A percentile compares a stretch with the other conserved stretches of the same genome.
Evolutionary conservation across 257 asterid species (phyloP).

Genomic region (Marsdenia floribunda): DNA sequence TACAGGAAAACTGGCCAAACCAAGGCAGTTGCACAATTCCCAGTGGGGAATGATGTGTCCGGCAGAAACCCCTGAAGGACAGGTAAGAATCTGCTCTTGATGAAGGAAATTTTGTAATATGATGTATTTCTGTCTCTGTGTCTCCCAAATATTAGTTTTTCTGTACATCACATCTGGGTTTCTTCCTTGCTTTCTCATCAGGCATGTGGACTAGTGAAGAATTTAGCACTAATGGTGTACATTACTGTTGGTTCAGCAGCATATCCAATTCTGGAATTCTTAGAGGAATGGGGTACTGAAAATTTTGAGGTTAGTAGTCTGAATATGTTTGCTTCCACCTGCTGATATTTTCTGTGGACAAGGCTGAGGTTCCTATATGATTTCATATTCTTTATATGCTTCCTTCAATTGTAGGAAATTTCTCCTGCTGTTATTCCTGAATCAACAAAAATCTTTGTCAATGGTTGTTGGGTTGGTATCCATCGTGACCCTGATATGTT

Average conservation of each 20-base stretch:
- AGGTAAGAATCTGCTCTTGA: constrained; percentile 45
- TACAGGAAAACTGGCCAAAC: constrained; percentile 92
- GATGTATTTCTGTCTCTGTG: constrained; percentile 1
- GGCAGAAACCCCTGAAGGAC: constrained; percentile 99
- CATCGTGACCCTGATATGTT: constrained; percentile 98
- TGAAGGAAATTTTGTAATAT: constrained; percentile 10
- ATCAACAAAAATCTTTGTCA: constrained; percentile 91
- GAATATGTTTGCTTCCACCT: background rate
- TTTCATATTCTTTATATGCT: constrained; percentile 4
- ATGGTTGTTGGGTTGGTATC: constrained; percentile 97
- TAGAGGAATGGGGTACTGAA: constrained; percentile 99
- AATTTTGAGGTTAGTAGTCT: constrained; percentile 68
- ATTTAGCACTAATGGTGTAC: constrained; percentile 96
- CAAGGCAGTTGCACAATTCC: constrained; percentile 96
- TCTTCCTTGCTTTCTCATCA: constrained; percentile 26
- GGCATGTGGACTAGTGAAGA: constrained; percentile 99
- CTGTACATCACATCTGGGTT: background rate
- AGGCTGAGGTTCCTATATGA: constrained; percentile 11
- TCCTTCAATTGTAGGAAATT: constrained; percentile 55
- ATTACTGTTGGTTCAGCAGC: constrained; percentile 99
- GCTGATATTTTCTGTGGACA: constrained; percentile 14
- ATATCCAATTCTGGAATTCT: constrained; percentile 87
- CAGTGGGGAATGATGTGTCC: constrained; percentile 99
- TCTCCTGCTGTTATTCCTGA: constrained; percentile 96
- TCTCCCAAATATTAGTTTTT: background rate